Percentiles rank a stretch among this genome's conserved stretches.
phyloP scores from a whole-genome alignment of 805 yeast species.

The Priceomyces castillae region DNA sequence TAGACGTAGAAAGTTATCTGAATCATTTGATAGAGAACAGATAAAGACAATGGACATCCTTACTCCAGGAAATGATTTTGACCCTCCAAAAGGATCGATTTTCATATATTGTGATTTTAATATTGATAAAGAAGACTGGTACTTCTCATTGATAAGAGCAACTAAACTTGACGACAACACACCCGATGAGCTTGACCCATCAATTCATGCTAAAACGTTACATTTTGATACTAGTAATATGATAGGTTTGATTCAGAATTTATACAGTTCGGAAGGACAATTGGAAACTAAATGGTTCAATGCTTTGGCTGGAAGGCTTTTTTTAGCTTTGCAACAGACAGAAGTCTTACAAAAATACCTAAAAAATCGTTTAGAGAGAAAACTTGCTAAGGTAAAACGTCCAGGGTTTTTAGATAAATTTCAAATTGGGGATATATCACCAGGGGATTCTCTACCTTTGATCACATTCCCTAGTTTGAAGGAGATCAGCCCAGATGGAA shows the following conservation, averaged over 20 bases:
- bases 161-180: constrained; percentile 43
- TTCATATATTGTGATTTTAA: constrained; percentile 77
- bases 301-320: constrained; percentile 80
- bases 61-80: constrained; percentile 16
- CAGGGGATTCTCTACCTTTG: constrained; percentile 80
- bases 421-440: constrained; percentile 63
- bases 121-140: constrained; percentile 89
- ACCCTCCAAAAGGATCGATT: constrained; percentile 40
- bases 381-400: constrained; percentile 72
- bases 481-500: constrained; percentile 79
- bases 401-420: constrained; percentile 89
- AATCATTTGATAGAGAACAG: constrained; percentile 15
- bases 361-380: constrained; percentile 59
- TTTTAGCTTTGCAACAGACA: constrained; percentile 73
- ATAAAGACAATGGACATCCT: constrained; percentile 26
- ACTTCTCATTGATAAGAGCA: constrained; percentile 78
- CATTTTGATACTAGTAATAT: constrained; percentile 71
- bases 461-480: constrained; percentile 68
- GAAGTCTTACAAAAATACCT: constrained; percentile 58
- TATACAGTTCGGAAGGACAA: constrained; percentile 82
- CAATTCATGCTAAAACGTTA: constrained; percentile 65
- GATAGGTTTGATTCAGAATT: constrained; percentile 67
- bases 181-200: constrained; percentile 39
- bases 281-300: constrained; percentile 86
- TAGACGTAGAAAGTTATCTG: constrained; percentile 19